Conservation (phyloP, 176 grass and related monocot genomes). For the Dendrocalamus sinicus region DNA sequence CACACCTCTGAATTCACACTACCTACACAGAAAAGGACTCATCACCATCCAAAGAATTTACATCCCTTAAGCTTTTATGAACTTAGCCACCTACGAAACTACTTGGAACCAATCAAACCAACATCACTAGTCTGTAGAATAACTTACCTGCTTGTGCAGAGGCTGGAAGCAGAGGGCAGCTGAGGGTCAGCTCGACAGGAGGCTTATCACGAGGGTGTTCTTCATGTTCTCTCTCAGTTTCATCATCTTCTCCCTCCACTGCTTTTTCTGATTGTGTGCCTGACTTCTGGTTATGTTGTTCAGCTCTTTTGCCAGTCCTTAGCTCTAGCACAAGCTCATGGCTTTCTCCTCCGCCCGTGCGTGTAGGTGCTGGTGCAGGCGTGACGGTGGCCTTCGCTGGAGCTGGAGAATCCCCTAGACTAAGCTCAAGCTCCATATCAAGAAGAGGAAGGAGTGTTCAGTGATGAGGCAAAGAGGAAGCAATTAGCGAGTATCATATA, state of each 20-base stretch:
- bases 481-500: slow-evolving; percentile 32
- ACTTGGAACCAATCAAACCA: slow-evolving; percentile 27
- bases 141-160: slow-evolving; percentile 34
- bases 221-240: slow-evolving; percentile 25
- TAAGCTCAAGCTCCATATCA: slow-evolving; percentile 58
- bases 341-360: background rate
- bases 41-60: slow-evolving; percentile 35
- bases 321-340: slow-evolving; percentile 48
- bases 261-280: background rate
- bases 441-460: slow-evolving; percentile 1
- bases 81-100: slow-evolving; percentile 14
- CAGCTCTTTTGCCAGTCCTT: slow-evolving; percentile 14
- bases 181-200: slow-evolving; percentile 23
- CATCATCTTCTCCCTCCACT: slow-evolving; percentile 5
- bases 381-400: background rate
- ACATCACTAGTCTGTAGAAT: background rate
- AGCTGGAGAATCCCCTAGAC: slow-evolving; percentile 51
- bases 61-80: background rate
- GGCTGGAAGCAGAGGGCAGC: background rate
- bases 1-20: slow-evolving; percentile 34
- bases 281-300: slow-evolving; percentile 30
- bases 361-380: background rate
- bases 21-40: slow-evolving; percentile 43
- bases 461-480: slow-evolving; percentile 29
- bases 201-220: background rate